phyloP scores from a whole-genome alignment of 1,284 basidiomycete species.

The Heterobasidion parviporum region DNA sequence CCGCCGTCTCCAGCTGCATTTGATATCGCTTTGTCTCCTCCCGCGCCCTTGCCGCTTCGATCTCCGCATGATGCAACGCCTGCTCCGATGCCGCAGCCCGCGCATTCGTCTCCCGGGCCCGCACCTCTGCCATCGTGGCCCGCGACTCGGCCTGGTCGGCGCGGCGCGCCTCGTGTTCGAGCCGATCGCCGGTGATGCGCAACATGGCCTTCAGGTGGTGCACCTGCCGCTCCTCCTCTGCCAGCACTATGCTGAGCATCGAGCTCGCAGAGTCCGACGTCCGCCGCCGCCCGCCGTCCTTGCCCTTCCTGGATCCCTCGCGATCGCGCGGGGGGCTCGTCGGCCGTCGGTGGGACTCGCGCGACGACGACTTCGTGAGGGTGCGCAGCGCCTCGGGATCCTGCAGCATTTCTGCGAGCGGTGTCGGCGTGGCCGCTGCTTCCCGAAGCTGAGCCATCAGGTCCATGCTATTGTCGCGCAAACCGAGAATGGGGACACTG shows the following conservation, averaged over 20 bases:
- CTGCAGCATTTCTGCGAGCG: constrained; percentile 23
- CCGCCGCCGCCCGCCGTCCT: constrained; percentile 14
- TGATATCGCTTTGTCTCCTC: constrained; percentile 42
- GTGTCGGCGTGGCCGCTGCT: constrained; percentile 21
- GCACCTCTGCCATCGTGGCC: constrained; percentile 44
- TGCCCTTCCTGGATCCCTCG: constrained; percentile 5
- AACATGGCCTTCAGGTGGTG: constrained; percentile 49
- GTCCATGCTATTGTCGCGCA: constrained; percentile 4
- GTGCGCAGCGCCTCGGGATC: constrained; percentile 20
- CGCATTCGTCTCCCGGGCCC: constrained; percentile 31
- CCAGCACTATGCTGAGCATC: constrained; percentile 36
- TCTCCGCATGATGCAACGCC: constrained; percentile 36
- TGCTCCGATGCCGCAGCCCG: constrained; percentile 35
- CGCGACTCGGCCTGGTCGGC: constrained; percentile 43
- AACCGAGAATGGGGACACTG: not conserved
- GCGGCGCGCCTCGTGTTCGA: constrained; percentile 49
- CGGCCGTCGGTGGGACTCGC: constrained; percentile 9
- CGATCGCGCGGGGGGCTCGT: constrained; percentile 12
- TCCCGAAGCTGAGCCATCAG: constrained; percentile 12
- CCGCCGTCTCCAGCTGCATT: constrained; percentile 38
- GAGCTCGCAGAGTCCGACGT: constrained; percentile 18
- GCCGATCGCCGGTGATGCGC: constrained; percentile 40
- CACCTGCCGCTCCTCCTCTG: constrained; percentile 56
- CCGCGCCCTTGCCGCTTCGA: constrained; percentile 34
- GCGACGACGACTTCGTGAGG: constrained; percentile 8